Evolutionary conservation across 176 grass and related monocot genomes (phyloP), one percentile per base, ranked within the genome.

Genomic region (Rhynchospora pubera): DNA sequence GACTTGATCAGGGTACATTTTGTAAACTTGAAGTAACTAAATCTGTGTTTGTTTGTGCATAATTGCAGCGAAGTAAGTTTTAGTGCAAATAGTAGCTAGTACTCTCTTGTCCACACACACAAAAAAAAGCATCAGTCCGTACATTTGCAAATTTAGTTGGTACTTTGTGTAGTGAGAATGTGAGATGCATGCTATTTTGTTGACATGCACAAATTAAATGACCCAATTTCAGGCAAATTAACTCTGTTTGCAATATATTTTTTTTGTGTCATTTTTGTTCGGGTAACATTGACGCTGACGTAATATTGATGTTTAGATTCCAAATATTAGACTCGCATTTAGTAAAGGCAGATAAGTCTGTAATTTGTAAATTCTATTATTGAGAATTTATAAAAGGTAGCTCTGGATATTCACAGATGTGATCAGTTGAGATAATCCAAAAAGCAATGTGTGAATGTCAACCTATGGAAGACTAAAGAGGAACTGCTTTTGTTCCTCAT

Each of bases 401-500:
- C 55, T 65, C 60, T 12, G 86, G 80, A 70, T 81, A 22, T 72
- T 81, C 78, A 42, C 85, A 83, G 56, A 84, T 73, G 67, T 56
- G 84, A 71, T 34, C 82, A 83, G 81, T 63, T 62, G 79, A 81
- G 67, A 90, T 84, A 83, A 82, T 85, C 78, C 86, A 83, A 85
- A 86, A 88, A 88, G 75, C 72, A 85, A 88, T 53, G 61, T 86
- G 77, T 80, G 86, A 86, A 91, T 90, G 92, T 89, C 91, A 93
- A 97, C 89, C 91, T 90, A 83, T 83, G 91, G 46, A 84, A 91
- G 86, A 87, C 82, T 74, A 82, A 86, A 86, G 71, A 75, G 88
- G 84, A 81, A 68, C 65, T 83, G 65, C 78, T 91, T 83, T 85
- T 81, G 79, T 74, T 43, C 34, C 59, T 71, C 34, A 64, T 63